Evolutionary conservation across 306 rosid species (phyloP), one percentile per base, ranked within the genome.

Genomic region (Begonia masoniana): DNA sequence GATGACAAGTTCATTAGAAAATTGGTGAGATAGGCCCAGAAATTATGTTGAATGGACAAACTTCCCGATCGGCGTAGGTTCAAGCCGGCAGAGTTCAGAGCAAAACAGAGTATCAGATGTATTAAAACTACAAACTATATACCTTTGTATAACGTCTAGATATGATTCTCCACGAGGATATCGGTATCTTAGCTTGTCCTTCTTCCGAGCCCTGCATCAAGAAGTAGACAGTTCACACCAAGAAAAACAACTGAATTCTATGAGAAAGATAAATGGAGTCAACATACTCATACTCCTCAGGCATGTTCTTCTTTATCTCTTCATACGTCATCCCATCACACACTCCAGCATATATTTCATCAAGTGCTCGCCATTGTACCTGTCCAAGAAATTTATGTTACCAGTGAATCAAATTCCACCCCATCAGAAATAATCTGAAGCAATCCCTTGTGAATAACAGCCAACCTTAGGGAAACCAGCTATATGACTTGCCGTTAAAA

Each of bases 301-400:
- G 99, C 99, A 86, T 86, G 86, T 86, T 91, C 71, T 74, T 91
- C 81, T 91, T 81, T 76, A 86, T 83, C 74, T 91, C 96, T 58
- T 83, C 96, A 54, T 83, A 86, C 1, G 88, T 81, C 96, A 91
- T 91, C 46, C 96, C 99, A 77, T 86, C 99, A 56, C 99, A 91
- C 10, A 83, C 99, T 21, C 99, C 99, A 14, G 69, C 76, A 60
- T 91, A 64, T 73, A 91, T 91, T 78, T 91, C 99, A 61, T 91
- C 99, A 60, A 91, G 81, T 50, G 99, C 96, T n/a, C 96, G 93
- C 96, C 99, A 91, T 83, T 86, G 96, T 66, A 91, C 83, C 99
- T 91, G 66, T 59, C 54, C 68, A 59, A 50, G 60, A 55, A 43
- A 60, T 26, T 26, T 48, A 58, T 48, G 3, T n/a, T 14, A 65